Evolutionary conservation across 305 asterid genomes (phyloP).

Genomic region (Caryopteris hybrid): DNA sequence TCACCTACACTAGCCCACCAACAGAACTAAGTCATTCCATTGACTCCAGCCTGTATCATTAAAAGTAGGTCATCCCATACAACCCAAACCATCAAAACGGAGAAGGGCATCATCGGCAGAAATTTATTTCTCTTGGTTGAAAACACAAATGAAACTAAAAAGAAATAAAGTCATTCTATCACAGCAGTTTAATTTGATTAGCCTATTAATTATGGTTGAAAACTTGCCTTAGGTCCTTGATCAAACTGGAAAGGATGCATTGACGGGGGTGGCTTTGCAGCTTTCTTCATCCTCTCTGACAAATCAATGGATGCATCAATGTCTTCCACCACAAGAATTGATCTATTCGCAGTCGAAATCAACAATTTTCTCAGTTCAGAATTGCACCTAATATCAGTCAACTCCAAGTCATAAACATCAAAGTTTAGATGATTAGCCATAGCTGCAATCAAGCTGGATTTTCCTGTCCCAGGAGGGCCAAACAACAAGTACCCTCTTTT

Average conservation of each 20-base stretch:
- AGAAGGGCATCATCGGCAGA: too few species aligned
- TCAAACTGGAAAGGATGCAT: neutral
- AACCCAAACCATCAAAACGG: too few species aligned
- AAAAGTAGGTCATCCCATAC: too few species aligned
- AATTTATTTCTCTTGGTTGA: too few species aligned
- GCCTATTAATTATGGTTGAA: neutral
- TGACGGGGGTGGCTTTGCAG: neutral
- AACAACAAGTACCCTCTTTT: slow-evolving; percentile 58
- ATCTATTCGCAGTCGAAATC: slow-evolving; percentile 35
- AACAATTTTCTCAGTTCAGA: slow-evolving; percentile 33
- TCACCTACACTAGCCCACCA: too few species aligned
- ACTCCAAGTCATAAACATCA: slow-evolving; percentile 55
- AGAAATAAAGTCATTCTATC: too few species aligned
- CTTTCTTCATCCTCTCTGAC: slow-evolving; percentile 13
- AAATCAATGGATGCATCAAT: slow-evolving; percentile 50
- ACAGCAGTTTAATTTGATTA: neutral
- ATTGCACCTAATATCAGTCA: slow-evolving; percentile 25
- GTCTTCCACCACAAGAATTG: slow-evolving; percentile 60
- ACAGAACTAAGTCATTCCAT: too few species aligned
- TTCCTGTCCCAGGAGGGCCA: slow-evolving; percentile 69
- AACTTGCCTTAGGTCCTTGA: slow-evolving; percentile 22
- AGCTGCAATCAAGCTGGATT: slow-evolving; percentile 62
- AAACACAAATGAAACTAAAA: too few species aligned
- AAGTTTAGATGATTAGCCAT: slow-evolving; percentile 53
- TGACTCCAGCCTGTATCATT: too few species aligned